A percentile compares a stretch with the other conserved stretches of the same genome.
Evolutionary conservation across 2,329 filamentous ascomycete species (phyloP).

Genomic region (Phialophora expanda): DNA sequence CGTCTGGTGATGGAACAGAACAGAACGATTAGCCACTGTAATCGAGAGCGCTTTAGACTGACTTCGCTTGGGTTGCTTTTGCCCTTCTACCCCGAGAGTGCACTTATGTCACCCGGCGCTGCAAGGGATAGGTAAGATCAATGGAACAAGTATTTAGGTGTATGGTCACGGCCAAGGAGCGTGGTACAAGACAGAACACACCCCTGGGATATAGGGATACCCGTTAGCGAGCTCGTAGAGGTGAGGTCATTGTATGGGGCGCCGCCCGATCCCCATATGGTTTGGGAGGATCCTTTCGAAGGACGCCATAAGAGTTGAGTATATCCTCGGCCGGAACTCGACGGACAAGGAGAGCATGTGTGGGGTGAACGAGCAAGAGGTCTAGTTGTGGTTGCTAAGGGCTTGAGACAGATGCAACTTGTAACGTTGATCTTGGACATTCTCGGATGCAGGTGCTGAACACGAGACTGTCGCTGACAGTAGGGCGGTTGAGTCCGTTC

Average conservation of each 20-base stretch:
- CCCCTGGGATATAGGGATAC: too few relatives aligned
- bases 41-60: neutral
- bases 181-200: neutral
- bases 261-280: too few relatives aligned
- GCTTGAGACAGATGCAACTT: neutral
- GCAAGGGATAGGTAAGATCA: neutral
- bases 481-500: neutral
- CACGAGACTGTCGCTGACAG: neutral
- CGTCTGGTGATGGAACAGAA: neutral
- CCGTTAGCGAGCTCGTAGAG: too few relatives aligned
- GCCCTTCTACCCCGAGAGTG: neutral
- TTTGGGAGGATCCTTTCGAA: too few relatives aligned
- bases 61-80: neutral
- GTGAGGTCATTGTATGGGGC: too few relatives aligned
- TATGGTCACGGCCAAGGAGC: neutral
- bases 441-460: neutral
- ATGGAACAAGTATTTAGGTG: neutral
- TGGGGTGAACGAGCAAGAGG: neutral
- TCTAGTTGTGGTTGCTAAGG: neutral
- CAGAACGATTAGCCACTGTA: neutral
- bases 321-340: slow-evolving; percentile 37
- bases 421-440: neutral
- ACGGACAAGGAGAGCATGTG: slow-evolving; percentile 27
- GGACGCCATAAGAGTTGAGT: slow-evolving; percentile 21
- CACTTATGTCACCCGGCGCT: neutral